Base-by-base conservation (phyloP, 768 basidiomycete species). In the Lenzites betulinus region DNA sequence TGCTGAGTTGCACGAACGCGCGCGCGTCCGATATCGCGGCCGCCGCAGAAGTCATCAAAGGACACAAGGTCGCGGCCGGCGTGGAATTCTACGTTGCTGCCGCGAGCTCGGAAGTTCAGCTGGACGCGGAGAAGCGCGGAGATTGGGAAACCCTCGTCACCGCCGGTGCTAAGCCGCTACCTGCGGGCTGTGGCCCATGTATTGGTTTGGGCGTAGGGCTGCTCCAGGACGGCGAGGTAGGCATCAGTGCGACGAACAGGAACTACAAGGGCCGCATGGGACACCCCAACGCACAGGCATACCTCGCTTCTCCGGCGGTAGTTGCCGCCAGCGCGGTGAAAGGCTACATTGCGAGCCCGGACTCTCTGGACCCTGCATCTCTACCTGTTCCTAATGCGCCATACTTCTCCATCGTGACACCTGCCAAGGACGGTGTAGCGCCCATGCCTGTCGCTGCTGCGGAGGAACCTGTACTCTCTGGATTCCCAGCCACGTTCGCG, bases 221-320 rank as follows among this genome's bases (percentile, higher is more conserved):
- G 54, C 77, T 99, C 36, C 90, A 98, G 72, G 95, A 98, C 64
- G 97, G 96, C 1, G 84, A 99, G 74, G 89, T 88, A 1, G 96
- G 97, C 1, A 98, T 99, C 71, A 96, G 94, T 64, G 97, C 97
- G 4, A 98, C 96, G 7, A 99, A 99, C 75, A 81, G 97, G 75
- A 99, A 99, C 71, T 99, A 98, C 78, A 98, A 99, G 78, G 97
- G 97, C 3, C 83, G 97, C 4, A 99, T 99, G 97, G 97, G 97
- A 0, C 86, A 89, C 64, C 96, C 97, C 0, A 92, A 93, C 52
- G 96, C 97, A 0, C 85, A 90, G 66, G 96, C 97, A 0, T 98
- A 98, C 76, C 85, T 99, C 42, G 95, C 94, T 5, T 95, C 93
- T 64, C 97, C 97, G 0, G 95, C 93, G 3, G 96, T 98, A 7